These are phyloP conservation scores for Xylariaceae sp. DNA, from an alignment of 2,329 filamentous ascomycete species.

Conservation along the genomic window DNA sequence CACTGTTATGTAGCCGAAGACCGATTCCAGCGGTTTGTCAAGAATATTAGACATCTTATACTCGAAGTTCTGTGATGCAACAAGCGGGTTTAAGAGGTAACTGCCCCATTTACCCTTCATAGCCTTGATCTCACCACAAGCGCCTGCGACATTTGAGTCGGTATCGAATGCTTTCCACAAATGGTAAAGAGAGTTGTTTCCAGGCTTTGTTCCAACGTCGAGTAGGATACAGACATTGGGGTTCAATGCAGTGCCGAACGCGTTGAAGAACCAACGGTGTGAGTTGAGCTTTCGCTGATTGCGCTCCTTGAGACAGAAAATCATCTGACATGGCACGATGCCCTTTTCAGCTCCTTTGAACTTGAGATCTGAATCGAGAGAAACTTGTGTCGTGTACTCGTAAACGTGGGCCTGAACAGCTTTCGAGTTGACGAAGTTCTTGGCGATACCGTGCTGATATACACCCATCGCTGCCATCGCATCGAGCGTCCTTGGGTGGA, in stretches of 20 bases:
- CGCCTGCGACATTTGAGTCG: constrained; percentile 94
- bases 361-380: constrained; percentile 89
- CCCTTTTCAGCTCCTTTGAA: constrained; percentile 99
- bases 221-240: constrained; percentile 96
- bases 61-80: constrained; percentile 97
- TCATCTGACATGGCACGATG: constrained; percentile 95
- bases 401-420: constrained; percentile 97
- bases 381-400: constrained; percentile 98
- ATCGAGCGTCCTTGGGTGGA: constrained; percentile 90
- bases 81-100: constrained; percentile 86
- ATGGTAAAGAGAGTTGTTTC: constrained; percentile 88
- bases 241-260: constrained; percentile 86
- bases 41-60: constrained; percentile 99
- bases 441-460: constrained; percentile 97
- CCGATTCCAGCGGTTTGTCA: constrained; percentile 94
- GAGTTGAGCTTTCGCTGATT: constrained; percentile 98
- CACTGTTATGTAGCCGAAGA: constrained; percentile 96
- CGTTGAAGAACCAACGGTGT: constrained; percentile 99
- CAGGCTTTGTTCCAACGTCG: constrained; percentile 92
- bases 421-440: constrained; percentile 95
- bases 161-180: constrained; percentile 98
- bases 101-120: constrained; percentile 85
- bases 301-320: constrained; percentile 97
- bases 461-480: constrained; percentile 95
- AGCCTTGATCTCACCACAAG: constrained; percentile 97